phyloP scores from a whole-genome alignment of 1,139 yeast genomes.

The Lodderomyces parapsilosis region DNA sequence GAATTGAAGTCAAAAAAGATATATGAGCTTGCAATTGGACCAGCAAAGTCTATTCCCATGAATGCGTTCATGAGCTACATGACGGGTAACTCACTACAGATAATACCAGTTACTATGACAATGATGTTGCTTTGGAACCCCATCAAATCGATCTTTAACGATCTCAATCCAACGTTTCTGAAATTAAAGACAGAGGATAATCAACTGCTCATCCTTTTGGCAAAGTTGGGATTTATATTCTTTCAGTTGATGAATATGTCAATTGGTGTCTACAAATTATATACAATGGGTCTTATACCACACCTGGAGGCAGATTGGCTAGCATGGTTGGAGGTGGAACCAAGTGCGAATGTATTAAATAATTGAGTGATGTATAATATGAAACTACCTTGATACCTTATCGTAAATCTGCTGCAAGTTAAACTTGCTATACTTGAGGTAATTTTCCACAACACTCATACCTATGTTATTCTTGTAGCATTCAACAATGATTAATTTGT shows the following conservation, averaged over 20 bases:
- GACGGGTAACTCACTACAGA: slow-evolving; percentile 88
- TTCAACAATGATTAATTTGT: slow-evolving; percentile 77
- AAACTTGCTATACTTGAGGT: slow-evolving; percentile 52
- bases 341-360: not conserved
- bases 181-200: slow-evolving; percentile 37
- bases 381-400: slow-evolving; percentile 18
- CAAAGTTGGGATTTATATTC: slow-evolving; percentile 41
- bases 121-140: slow-evolving; percentile 81
- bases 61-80: slow-evolving; percentile 87
- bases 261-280: slow-evolving; percentile 82
- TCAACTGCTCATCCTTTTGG: slow-evolving; percentile 39
- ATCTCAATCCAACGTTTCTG: slow-evolving; percentile 47
- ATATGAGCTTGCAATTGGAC: slow-evolving; percentile 83
- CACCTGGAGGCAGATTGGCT: slow-evolving; percentile 89
- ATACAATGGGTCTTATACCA: slow-evolving; percentile 89
- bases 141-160: slow-evolving; percentile 62
- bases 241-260: slow-evolving; percentile 66
- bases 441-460: slow-evolving; percentile 72
- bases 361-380: not conserved
- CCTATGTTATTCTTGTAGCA: slow-evolving; percentile 85
- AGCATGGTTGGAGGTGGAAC: slow-evolving; percentile 61
- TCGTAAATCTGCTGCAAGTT: slow-evolving; percentile 67
- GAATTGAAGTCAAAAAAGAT: slow-evolving; percentile 61
- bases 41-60: slow-evolving; percentile 87
- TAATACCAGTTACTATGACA: slow-evolving; percentile 90